Conservation (phyloP, 192 early-diverging fungal species). For the Thamnidium elegans region DNA sequence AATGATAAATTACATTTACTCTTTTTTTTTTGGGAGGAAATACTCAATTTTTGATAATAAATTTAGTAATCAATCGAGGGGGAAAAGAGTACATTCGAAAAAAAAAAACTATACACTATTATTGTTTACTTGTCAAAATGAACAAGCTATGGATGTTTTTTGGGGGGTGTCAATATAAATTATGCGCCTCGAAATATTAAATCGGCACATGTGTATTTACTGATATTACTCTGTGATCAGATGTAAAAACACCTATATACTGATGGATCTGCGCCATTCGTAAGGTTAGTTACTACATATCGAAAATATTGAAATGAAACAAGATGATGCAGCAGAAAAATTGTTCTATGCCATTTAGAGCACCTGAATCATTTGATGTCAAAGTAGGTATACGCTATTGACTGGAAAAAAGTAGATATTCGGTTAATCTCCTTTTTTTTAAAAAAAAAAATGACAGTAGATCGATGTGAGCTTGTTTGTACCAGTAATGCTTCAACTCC, state of each 20-base stretch:
- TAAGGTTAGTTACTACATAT: conserved; percentile 46
- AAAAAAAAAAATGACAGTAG: conserved; percentile 56
- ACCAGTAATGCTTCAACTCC: too few relatives aligned
- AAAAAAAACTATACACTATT: conserved; percentile 53
- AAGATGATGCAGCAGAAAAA: conserved; percentile 62
- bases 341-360: conserved; percentile 70
- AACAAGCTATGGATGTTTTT: conserved; percentile 52
- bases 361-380: conserved; percentile 76
- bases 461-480: too few relatives aligned
- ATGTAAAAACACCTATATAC: too few relatives aligned
- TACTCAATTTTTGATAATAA: conserved; percentile 52
- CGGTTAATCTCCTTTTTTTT: conserved; percentile 72
- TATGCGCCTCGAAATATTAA: conserved; percentile 71
- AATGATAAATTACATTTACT: neutral
- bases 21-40: conserved; percentile 37
- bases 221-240: too few relatives aligned
- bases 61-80: conserved; percentile 42
- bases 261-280: conserved; percentile 52
- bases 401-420: conserved; percentile 65
- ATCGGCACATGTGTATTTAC: conserved; percentile 26
- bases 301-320: conserved; percentile 55
- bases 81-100: conserved; percentile 46
- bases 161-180: conserved; percentile 41
- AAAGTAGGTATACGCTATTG: conserved; percentile 48
- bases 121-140: conserved; percentile 59